These are phyloP conservation scores for Heliamphora exappendiculata DNA, from an alignment of 148 eudicot species.

Conservation along the genomic window DNA sequence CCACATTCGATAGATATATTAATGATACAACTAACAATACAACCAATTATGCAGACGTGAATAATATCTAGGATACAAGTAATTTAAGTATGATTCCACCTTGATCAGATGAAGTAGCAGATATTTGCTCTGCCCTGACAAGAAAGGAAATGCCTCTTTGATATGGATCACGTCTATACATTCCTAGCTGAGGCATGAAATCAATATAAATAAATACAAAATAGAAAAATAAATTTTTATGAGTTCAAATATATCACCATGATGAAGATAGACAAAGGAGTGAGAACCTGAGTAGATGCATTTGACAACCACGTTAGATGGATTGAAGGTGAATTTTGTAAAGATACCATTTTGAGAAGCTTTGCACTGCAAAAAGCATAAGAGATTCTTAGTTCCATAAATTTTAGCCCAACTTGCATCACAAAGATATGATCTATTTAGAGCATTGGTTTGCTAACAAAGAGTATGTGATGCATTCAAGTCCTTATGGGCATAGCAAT, in stretches of 20 bases:
- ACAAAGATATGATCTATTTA: neutral
- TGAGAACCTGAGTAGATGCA: slow-evolving; percentile 42
- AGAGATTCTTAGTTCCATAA: neutral
- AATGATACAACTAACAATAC: neutral
- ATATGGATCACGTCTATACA: slow-evolving; percentile 17
- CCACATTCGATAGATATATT: neutral
- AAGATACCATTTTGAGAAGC: slow-evolving; percentile 36
- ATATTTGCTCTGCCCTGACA: slow-evolving; percentile 50
- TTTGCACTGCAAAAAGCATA: neutral
- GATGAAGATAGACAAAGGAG: neutral
- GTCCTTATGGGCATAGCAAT: too few species aligned
- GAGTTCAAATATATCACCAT: neutral
- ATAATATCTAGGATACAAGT: neutral
- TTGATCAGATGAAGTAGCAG: slow-evolving; percentile 32
- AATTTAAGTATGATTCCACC: slow-evolving; percentile 20
- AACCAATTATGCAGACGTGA: neutral
- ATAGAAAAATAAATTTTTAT: neutral
- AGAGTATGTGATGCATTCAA: neutral
- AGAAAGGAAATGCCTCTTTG: slow-evolving; percentile 30
- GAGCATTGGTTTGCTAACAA: neutral
- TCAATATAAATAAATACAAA: slow-evolving; percentile 13
- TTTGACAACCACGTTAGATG: slow-evolving; percentile 34
- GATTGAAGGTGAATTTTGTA: slow-evolving; percentile 46
- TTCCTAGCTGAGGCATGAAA: slow-evolving; percentile 31
- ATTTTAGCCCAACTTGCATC: neutral